Evolutionary conservation across 805 yeast genomes (phyloP), one percentile per base, ranked within the genome.

Genomic region (Danielia oregonensis): DNA sequence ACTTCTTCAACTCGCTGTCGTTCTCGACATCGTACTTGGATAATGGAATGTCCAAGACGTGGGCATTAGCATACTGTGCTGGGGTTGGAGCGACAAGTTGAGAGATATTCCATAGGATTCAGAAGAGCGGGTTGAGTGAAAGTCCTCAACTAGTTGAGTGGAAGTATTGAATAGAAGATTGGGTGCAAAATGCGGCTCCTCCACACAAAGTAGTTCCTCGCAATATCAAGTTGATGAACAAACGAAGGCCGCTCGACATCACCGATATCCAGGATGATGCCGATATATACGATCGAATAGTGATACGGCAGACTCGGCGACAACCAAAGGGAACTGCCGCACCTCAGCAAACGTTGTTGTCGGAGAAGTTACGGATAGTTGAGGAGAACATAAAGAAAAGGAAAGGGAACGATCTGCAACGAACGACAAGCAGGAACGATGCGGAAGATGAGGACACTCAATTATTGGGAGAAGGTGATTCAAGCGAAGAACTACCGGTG

Each of bases 31-130:
- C 50, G 10, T 72, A 70, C 57, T 59, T 78, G 42, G 85, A 79
- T 45, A 68, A 74, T 40, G 86, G 85, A 17, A 77, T 73, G 70
- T 74, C 80, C 46, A 58, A 72, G 42, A 75, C 82, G 4, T 79
- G 84, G 84, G 57, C 74, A 30, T 59, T 77, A 40, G 79, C 82
- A 0, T 78, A 67, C 52, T 60, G 78, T 33, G 83, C 78, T 30
- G 82, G 81, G 40, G 41, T 61, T 16, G 29, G 29, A 15, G 29
- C 29, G 6, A 17, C 29, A 19, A 26, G 29, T 11, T 26, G 17
- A 14, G 13, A 13, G 29, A 10, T 14, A 14, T 25, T 8, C 26
- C 26, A 11, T 8, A 11, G 12, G 9, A 9, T 24, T 24, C 14
- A 4, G 5, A 12, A 12, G 14, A 4, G 4, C 5, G 7, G 15